A percentile compares a stretch with the other conserved stretches of the same genome.
These are phyloP conservation scores for Bacidia rubella DNA, from an alignment of 495 filamentous ascomycete genomes.

Conservation along the genomic window DNA sequence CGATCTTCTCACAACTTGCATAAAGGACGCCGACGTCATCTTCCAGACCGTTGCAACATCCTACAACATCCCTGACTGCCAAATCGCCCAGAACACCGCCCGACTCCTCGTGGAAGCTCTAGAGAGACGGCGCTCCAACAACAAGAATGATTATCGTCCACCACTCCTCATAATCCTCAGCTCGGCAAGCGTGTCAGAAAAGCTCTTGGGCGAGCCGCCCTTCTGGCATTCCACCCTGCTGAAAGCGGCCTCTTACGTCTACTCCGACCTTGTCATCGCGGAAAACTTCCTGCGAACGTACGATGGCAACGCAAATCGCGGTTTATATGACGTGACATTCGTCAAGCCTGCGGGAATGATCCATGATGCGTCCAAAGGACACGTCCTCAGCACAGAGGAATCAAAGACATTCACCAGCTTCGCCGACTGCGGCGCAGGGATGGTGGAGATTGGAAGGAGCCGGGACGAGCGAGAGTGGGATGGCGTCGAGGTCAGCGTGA, in stretches of 20 bases:
- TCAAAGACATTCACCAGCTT: neutral
- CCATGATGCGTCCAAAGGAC: neutral
- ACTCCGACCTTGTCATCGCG: neutral
- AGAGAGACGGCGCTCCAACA: neutral
- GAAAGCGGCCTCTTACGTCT: neutral
- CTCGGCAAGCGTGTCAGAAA: neutral
- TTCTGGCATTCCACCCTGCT: neutral
- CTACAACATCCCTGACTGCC: slow-evolving; percentile 5
- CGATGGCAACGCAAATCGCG: neutral
- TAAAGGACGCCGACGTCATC: neutral
- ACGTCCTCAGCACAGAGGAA: neutral
- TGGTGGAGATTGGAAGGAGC: neutral
- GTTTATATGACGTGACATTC: no score
- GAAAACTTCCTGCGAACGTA: neutral
- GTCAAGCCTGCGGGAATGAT: neutral
- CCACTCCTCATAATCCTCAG: neutral
- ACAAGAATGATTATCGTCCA: neutral
- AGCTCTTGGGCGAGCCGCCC: neutral
- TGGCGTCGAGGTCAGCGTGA: neutral
- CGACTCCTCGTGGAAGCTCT: slow-evolving; percentile 1
- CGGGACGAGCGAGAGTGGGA: neutral
- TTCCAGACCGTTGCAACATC: slow-evolving; percentile 4
- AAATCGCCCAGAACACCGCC: neutral
- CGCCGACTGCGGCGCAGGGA: neutral
- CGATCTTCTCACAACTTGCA: slow-evolving; percentile 1